phyloP scores from a whole-genome alignment of 1,139 yeast species.

The Hyphopichia buzzinii region DNA sequence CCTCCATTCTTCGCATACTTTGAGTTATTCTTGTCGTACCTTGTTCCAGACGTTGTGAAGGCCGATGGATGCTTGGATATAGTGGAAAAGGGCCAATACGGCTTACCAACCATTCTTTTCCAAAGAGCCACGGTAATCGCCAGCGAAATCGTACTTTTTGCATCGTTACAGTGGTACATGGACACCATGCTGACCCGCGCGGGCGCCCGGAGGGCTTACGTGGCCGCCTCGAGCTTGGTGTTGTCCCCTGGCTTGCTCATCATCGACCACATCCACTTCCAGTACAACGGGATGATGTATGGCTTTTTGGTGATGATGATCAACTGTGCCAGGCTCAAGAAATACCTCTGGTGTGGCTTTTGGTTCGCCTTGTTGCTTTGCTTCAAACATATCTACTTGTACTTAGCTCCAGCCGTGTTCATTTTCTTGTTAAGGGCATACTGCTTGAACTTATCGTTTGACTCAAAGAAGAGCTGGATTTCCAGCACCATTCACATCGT shows the following conservation, averaged over 20 bases:
- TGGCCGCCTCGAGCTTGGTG: conserved; percentile 78
- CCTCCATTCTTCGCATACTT: conserved; percentile 98
- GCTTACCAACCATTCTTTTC: conserved; percentile 74
- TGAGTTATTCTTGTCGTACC: conserved; percentile 73
- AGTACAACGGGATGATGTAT: conserved; percentile 90
- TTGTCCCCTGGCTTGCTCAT: conserved; percentile 86
- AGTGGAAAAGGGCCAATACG: conserved; percentile 62
- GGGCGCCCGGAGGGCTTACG: conserved; percentile 55
- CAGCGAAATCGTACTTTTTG: conserved; percentile 71
- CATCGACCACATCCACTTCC: conserved; percentile 92
- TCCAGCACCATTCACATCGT: conserved; percentile 36
- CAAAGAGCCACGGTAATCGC: conserved; percentile 79
- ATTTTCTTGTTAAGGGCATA: conserved; percentile 72
- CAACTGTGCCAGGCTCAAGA: conserved; percentile 61
- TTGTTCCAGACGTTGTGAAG: conserved; percentile 63
- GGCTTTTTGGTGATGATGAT: conserved; percentile 77
- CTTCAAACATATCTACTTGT: conserved; percentile 90
- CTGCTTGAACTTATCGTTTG: conserved; percentile 49
- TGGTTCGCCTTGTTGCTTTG: conserved; percentile 78
- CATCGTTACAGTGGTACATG: conserved; percentile 70
- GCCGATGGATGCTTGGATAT: conserved; percentile 80
- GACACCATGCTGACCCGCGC: conserved; percentile 41
- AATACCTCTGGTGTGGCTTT: conserved; percentile 63
- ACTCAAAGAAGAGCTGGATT: conserved; percentile 20
- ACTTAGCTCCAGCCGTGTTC: conserved; percentile 93